A percentile compares a stretch with the other conserved stretches of the same genome.
These are phyloP conservation scores for Didymella sp. DNA, from an alignment of 2,329 filamentous ascomycete genomes.

Conservation along the genomic window DNA sequence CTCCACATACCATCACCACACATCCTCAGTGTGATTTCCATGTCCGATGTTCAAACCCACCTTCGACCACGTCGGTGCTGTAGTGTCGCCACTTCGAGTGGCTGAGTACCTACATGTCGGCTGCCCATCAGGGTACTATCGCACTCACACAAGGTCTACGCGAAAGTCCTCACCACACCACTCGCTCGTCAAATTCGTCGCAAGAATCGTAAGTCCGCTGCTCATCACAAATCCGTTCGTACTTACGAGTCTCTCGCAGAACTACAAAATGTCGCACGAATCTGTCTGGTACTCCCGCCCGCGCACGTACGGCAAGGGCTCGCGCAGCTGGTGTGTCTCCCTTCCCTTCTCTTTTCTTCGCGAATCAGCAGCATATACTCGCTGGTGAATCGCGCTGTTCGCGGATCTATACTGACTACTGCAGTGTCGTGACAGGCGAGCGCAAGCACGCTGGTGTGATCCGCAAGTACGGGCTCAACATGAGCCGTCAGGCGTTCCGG, in stretches of 20 bases:
- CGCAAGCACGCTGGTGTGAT: constrained; percentile 79
- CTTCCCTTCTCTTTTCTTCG: neutral
- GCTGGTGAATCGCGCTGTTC: no score
- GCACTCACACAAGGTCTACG: neutral
- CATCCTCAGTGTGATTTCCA: no score
- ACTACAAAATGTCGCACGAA: constrained; percentile 37
- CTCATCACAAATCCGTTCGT: no score
- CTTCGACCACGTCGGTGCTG: no score
- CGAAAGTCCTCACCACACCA: neutral
- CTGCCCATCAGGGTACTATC: neutral
- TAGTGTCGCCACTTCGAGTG: neutral
- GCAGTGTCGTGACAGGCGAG: constrained; percentile 37
- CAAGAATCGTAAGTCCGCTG: neutral
- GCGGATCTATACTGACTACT: neutral
- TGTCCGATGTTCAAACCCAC: no score
- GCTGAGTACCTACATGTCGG: neutral
- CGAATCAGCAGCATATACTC: no score
- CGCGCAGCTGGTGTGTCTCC: constrained; percentile 76
- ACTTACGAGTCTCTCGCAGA: neutral
- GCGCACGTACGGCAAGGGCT: constrained; percentile 93
- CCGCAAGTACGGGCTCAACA: constrained; percentile 96
- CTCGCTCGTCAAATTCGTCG: neutral
- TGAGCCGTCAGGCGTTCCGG: constrained; percentile 72
- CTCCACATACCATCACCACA: no score
- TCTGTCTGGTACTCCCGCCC: constrained; percentile 95